Conservation (phyloP, 805 yeast genomes). For the Starmerella kuoi region DNA sequence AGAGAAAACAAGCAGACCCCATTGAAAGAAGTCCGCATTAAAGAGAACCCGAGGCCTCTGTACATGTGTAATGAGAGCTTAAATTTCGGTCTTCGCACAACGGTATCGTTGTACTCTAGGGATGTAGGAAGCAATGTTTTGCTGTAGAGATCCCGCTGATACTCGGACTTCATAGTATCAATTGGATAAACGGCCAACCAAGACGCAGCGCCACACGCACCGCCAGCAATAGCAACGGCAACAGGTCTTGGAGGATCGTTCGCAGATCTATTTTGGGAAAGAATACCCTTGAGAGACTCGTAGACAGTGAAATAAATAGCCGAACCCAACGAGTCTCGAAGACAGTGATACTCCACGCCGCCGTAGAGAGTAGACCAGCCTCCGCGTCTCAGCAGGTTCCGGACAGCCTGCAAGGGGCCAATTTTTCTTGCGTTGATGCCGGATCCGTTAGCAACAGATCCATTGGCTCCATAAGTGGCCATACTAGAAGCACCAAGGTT, state of each 20-base stretch:
- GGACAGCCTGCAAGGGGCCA: slow-evolving; percentile 37
- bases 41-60: slow-evolving; percentile 65
- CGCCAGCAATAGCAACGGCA: slow-evolving; percentile 61
- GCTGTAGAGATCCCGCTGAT: slow-evolving; percentile 61
- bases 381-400: slow-evolving; percentile 43
- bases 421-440: slow-evolving; percentile 9
- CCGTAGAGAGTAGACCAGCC: slow-evolving; percentile 60
- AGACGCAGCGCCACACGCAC: slow-evolving; percentile 58
- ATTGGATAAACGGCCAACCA: slow-evolving; percentile 71
- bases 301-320: slow-evolving; percentile 65
- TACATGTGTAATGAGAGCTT: slow-evolving; percentile 41
- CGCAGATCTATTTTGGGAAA: slow-evolving; percentile 26
- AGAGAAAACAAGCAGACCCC: slow-evolving; percentile 65
- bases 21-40: slow-evolving; percentile 56
- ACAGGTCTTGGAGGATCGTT: slow-evolving; percentile 29
- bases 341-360: slow-evolving; percentile 54
- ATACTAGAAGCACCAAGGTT: slow-evolving; percentile 1
- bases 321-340: slow-evolving; percentile 58
- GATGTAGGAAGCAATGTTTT: slow-evolving; percentile 45
- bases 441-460: neutral
- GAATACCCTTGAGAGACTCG: slow-evolving; percentile 53
- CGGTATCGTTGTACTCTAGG: slow-evolving; percentile 31
- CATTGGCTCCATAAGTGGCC: neutral
- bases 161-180: slow-evolving; percentile 65
- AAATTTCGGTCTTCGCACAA: slow-evolving; percentile 25